These are phyloP conservation scores for Conticribra guillardii DNA, from an alignment of 108 stramenopile genomes.

Conservation along the genomic window DNA sequence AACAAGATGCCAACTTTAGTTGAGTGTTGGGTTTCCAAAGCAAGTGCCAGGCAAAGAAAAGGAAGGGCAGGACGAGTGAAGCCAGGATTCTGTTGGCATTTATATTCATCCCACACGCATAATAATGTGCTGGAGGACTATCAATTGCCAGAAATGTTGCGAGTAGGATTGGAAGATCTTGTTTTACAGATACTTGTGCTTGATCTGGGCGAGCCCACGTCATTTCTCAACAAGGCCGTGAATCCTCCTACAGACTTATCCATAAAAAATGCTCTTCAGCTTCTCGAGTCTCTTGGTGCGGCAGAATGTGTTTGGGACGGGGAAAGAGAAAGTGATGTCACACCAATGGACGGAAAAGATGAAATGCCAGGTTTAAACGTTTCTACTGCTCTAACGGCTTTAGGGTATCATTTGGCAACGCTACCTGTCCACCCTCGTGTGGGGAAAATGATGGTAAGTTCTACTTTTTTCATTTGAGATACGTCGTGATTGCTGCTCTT, in stretches of 20 bases:
- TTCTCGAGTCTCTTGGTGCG: slow-evolving; percentile 71
- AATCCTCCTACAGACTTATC: slow-evolving; percentile 73
- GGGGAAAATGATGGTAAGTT: slow-evolving; percentile 76
- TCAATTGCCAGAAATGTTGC: slow-evolving; percentile 87
- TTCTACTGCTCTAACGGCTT: slow-evolving; percentile 72
- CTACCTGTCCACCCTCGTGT: slow-evolving; percentile 91
- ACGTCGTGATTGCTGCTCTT: too few species aligned
- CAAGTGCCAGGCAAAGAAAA: slow-evolving; percentile 86
- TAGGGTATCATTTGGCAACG: slow-evolving; percentile 89
- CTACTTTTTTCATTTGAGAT: background rate
- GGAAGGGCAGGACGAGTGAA: slow-evolving; percentile 95
- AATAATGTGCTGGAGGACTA: slow-evolving; percentile 65
- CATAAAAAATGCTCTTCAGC: slow-evolving; percentile 61
- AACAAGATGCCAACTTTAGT: slow-evolving; percentile 78
- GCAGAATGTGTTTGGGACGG: slow-evolving; percentile 57
- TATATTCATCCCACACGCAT: slow-evolving; percentile 68
- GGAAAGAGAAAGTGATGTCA: background rate
- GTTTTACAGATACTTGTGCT: slow-evolving; percentile 84
- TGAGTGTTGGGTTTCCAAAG: slow-evolving; percentile 87
- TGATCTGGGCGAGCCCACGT: slow-evolving; percentile 69
- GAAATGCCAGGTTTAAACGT: slow-evolving; percentile 18
- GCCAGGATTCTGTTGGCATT: slow-evolving; percentile 81
- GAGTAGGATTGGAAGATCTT: slow-evolving; percentile 91
- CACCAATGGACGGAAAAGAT: background rate
- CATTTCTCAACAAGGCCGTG: slow-evolving; percentile 71